Conservation (phyloP, 352 stramenopile genomes). For the Halophytophthora polymorphica region DNA sequence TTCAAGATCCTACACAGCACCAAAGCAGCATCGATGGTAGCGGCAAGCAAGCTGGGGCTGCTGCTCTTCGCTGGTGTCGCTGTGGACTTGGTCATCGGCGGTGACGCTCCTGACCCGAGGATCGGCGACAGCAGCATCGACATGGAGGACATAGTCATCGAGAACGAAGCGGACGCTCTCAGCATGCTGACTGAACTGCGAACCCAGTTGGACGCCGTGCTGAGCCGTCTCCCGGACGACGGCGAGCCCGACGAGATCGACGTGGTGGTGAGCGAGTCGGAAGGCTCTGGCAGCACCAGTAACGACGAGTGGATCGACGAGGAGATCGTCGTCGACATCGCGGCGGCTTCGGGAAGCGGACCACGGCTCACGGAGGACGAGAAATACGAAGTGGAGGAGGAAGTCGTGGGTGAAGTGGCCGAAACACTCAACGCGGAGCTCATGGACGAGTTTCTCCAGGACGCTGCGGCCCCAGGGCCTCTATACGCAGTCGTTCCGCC, state of each 20-base stretch:
- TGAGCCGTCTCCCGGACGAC: slow-evolving; percentile 8
- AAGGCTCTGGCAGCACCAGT: not conserved
- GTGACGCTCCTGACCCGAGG: too few relatives aligned
- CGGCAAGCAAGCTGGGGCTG: too few relatives aligned
- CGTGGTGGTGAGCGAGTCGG: slow-evolving; percentile 9
- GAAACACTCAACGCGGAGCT: not conserved
- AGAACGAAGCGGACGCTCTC: slow-evolving; percentile 15
- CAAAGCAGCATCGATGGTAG: too few relatives aligned
- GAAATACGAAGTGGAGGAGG: not conserved
- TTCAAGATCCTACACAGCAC: too few relatives aligned
- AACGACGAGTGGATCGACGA: slow-evolving; percentile 8
- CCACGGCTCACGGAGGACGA: not conserved
- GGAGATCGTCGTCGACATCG: slow-evolving; percentile 14
- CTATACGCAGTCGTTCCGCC: not conserved
- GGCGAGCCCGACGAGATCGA: slow-evolving; percentile 11
- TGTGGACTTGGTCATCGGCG: too few relatives aligned
- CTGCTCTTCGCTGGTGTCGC: too few relatives aligned
- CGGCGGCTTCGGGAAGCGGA: not conserved
- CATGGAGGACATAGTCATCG: slow-evolving; percentile 10
- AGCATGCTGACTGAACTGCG: slow-evolving; percentile 17
- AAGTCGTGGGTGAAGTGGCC: not conserved
- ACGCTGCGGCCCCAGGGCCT: not conserved
- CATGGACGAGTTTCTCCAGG: not conserved
- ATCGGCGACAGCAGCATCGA: slow-evolving; percentile 5
- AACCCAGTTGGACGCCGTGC: slow-evolving; percentile 3